These are phyloP conservation scores for Chaetomiaceae sp. DNA, from an alignment of 2,329 filamentous ascomycete species.

Conservation along the genomic window DNA sequence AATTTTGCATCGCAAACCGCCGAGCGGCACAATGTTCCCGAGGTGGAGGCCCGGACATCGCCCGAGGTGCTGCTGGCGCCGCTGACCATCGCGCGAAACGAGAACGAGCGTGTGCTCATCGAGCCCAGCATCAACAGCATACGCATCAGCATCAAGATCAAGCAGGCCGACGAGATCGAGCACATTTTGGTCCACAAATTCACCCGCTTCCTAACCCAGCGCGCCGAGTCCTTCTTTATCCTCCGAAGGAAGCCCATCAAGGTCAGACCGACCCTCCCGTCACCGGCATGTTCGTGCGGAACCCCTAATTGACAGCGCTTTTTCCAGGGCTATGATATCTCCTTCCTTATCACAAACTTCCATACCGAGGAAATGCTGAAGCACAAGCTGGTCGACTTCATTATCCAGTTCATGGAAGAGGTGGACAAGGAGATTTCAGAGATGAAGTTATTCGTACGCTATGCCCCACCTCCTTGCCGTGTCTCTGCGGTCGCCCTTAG, in stretches of 20 bases:
- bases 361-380: constrained; percentile 98
- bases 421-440: constrained; percentile 99
- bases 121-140: constrained; percentile 97
- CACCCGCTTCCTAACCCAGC: constrained; percentile 89
- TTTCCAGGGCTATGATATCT: constrained; percentile 90
- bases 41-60: constrained; percentile 87
- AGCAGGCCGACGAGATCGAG: constrained; percentile 98
- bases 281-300: neutral
- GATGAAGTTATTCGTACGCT: constrained; percentile 97
- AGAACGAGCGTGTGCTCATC: constrained; percentile 93
- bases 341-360: constrained; percentile 97
- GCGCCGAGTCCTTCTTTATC: constrained; percentile 96
- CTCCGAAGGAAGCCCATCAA: constrained; percentile 91
- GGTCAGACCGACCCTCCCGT: constrained; percentile 40
- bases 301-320: constrained; percentile 5
- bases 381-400: constrained; percentile 98
- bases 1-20: constrained; percentile 97
- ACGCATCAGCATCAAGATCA: constrained; percentile 96
- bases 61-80: constrained; percentile 93
- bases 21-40: constrained; percentile 95
- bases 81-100: constrained; percentile 84
- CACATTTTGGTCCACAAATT: constrained; percentile 98
- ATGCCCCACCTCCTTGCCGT: neutral
- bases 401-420: constrained; percentile 99
- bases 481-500: neutral